A percentile compares a stretch with the other conserved stretches of the same genome.
Conservation (phyloP, 1,284 basidiomycete species). For the Vanrija humicola region DNA sequence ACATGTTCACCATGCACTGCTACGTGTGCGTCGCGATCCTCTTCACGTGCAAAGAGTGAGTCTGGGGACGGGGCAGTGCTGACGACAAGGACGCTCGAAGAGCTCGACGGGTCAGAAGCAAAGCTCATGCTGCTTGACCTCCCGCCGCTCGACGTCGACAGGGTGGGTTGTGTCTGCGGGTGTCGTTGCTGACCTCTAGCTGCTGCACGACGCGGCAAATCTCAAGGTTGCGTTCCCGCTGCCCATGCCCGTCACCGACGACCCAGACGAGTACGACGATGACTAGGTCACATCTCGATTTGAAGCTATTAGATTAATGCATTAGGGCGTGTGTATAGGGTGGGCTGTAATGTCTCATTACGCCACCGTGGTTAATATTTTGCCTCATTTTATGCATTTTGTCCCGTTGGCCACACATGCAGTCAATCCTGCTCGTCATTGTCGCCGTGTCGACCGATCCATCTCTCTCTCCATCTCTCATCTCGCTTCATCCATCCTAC, state of each 20-base stretch:
- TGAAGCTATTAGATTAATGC: too few relatives aligned
- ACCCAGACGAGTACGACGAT: background rate
- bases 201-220: conserved; percentile 43
- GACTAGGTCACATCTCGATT: too few relatives aligned
- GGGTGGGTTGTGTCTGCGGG: conserved; percentile 25
- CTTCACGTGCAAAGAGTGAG: conserved; percentile 45
- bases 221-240: conserved; percentile 33
- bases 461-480: too few relatives aligned
- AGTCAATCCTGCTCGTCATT: too few relatives aligned
- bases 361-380: too few relatives aligned
- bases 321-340: too few relatives aligned
- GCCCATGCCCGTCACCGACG: conserved; percentile 29
- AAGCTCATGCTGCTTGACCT: conserved; percentile 46
- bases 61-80: background rate
- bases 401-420: too few relatives aligned
- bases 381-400: too few relatives aligned
- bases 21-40: conserved; percentile 47
- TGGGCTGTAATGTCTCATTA: too few relatives aligned
- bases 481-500: too few relatives aligned
- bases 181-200: conserved; percentile 12
- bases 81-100: conserved; percentile 31
- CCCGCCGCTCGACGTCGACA: conserved; percentile 45
- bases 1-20: conserved; percentile 46
- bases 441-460: too few relatives aligned
- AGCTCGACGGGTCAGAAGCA: conserved; percentile 44